These are phyloP conservation scores for Lepidium campestre DNA, from an alignment of 441 rosid genomes.

Conservation along the genomic window DNA sequence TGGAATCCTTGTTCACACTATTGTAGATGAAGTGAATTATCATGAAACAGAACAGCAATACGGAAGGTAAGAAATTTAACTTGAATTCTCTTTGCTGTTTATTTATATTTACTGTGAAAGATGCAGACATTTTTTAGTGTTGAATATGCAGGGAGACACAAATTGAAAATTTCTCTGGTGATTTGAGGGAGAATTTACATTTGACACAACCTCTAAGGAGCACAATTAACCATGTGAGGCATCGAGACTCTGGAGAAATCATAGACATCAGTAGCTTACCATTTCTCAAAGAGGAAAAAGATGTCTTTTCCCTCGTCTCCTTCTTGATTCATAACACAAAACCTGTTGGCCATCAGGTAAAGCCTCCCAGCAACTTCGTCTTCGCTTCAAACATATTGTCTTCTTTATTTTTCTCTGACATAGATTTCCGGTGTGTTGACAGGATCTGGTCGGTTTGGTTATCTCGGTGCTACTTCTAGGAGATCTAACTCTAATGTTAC, in stretches of 20 bases:
- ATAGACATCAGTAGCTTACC: constrained; percentile 58
- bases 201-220: constrained; percentile 10
- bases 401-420: neutral
- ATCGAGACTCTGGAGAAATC: constrained; percentile 51
- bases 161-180: constrained; percentile 27
- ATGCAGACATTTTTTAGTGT: neutral
- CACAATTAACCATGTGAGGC: constrained; percentile 9
- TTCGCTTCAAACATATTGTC: constrained; percentile 14
- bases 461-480: constrained; percentile 72
- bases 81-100: neutral
- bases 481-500: constrained; percentile 77
- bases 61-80: constrained; percentile 36
- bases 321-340: constrained; percentile 61
- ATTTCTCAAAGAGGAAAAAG: constrained; percentile 50
- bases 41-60: constrained; percentile 35
- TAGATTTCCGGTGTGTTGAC: constrained; percentile 2
- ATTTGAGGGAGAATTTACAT: constrained; percentile 31
- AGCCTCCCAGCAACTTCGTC: neutral
- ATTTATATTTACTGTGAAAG: neutral
- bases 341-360: constrained; percentile 92
- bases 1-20: constrained; percentile 54
- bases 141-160: constrained; percentile 18
- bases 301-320: constrained; percentile 51
- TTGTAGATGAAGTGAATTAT: constrained; percentile 33
- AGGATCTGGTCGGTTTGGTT: constrained; percentile 89